Conservation (phyloP, 2,329 filamentous ascomycete species). For the Cercospora beticola region DNA sequence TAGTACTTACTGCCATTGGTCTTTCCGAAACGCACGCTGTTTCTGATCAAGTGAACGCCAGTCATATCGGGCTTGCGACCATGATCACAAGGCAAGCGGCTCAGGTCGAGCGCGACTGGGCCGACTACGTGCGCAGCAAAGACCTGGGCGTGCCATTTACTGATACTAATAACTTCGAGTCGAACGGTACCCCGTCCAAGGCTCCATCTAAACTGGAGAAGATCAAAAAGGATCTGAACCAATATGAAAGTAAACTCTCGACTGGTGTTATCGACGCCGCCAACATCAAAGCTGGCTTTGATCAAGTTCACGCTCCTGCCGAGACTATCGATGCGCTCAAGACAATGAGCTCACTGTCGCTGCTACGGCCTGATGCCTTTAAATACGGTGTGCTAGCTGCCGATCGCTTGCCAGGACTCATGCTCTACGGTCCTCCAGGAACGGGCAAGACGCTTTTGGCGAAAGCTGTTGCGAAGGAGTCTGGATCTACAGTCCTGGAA, state of each 20-base stretch:
- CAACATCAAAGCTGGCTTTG: slow-evolving; percentile 82
- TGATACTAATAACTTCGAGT: background rate
- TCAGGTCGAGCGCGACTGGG: slow-evolving; percentile 20
- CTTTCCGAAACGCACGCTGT: slow-evolving; percentile 42
- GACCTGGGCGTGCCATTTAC: slow-evolving; percentile 1
- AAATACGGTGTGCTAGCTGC: slow-evolving; percentile 88
- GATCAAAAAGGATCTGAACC: slow-evolving; percentile 61
- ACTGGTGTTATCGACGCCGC: slow-evolving; percentile 77
- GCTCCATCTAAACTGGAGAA: slow-evolving; percentile 41
- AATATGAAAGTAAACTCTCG: slow-evolving; percentile 80
- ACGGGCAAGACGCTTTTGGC: slow-evolving; percentile 82
- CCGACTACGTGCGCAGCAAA: slow-evolving; percentile 12
- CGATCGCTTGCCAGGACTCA: slow-evolving; percentile 84
- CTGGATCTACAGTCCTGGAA: slow-evolving; percentile 71
- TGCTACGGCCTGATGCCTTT: slow-evolving; percentile 90
- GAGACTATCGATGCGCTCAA: slow-evolving; percentile 86
- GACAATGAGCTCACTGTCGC: slow-evolving; percentile 81
- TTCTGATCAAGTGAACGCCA: slow-evolving; percentile 33
- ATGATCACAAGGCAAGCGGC: slow-evolving; percentile 28
- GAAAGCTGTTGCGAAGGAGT: slow-evolving; percentile 65
- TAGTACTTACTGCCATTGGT: slow-evolving; percentile 56
- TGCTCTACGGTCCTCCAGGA: slow-evolving; percentile 94
- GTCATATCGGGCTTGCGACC: slow-evolving; percentile 40
- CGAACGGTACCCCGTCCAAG: background rate
- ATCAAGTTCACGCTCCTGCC: slow-evolving; percentile 76